These are phyloP conservation scores for Mortierella sp. DNA, from an alignment of 371 early-diverging fungal species.

Conservation along the genomic window DNA sequence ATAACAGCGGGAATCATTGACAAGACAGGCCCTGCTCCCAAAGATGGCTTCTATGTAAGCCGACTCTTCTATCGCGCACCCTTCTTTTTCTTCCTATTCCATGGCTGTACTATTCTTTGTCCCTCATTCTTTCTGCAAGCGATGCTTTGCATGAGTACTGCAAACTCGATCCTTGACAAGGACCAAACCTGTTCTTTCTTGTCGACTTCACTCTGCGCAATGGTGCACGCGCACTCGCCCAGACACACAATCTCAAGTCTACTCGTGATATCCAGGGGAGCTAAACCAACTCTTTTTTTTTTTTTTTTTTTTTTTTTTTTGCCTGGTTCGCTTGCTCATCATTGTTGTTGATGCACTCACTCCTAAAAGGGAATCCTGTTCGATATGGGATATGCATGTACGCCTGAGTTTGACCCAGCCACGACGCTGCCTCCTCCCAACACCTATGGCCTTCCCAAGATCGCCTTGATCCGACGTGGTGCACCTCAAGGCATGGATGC, in stretches of 20 bases:
- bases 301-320: too few species aligned
- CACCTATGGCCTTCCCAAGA: constrained; percentile 24
- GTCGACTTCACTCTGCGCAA: too few species aligned
- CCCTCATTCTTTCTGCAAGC: constrained; percentile 1
- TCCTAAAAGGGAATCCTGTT: constrained; percentile 32
- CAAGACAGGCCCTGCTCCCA: constrained; percentile 12
- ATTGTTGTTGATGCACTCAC: too few species aligned
- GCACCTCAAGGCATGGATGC: constrained; percentile 6
- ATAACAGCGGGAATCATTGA: constrained; percentile 15
- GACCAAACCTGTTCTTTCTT: not conserved
- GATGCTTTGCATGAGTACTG: not conserved
- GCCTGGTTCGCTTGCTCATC: too few species aligned
- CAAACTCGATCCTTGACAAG: constrained; percentile 1
- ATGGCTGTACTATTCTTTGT: too few species aligned
- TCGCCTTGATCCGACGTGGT: constrained; percentile 37
- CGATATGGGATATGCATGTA: constrained; percentile 45
- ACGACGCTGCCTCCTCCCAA: constrained; percentile 19
- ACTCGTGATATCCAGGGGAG: too few species aligned
- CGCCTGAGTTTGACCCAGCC: constrained; percentile 13
- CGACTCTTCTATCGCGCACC: not conserved
- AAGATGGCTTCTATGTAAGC: constrained; percentile 35
- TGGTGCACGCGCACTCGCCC: too few species aligned
- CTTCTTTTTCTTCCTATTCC: not conserved
- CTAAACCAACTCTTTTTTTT: too few species aligned
- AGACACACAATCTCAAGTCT: too few species aligned